Evolutionary conservation across 257 asterid genomes (phyloP).

Genomic region (Nicotiana undulata): DNA sequence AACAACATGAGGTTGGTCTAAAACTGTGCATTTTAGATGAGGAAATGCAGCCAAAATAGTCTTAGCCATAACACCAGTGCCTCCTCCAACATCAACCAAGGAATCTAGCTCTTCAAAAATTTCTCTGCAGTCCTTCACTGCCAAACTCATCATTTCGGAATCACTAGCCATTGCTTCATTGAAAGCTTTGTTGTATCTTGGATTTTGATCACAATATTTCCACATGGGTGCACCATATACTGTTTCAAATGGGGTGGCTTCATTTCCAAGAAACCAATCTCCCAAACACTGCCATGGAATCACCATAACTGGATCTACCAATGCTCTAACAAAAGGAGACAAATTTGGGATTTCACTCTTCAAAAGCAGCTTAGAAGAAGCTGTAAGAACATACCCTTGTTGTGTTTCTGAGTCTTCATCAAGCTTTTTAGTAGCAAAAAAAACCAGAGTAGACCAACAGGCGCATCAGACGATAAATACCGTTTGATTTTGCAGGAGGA

Average conservation of each 20-base stretch:
- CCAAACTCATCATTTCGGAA: constrained; percentile 13
- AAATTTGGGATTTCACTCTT: constrained; percentile 1
- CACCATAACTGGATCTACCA: background rate
- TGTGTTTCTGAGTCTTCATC: background rate
- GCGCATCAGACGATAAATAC: constrained; percentile 16
- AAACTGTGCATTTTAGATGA: constrained; percentile 3
- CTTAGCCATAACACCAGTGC: constrained; percentile 15
- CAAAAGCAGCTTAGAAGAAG: constrained; percentile 9
- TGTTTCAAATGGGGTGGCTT: constrained; percentile 10
- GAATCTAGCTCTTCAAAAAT: constrained; percentile 19
- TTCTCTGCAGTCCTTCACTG: constrained; percentile 6
- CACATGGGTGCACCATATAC: constrained; percentile 8
- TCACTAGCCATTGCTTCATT: constrained; percentile 32
- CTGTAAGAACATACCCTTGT: constrained; percentile 20
- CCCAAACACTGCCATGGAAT: constrained; percentile 14
- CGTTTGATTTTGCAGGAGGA: constrained; percentile 6
- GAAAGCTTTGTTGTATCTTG: constrained; percentile 8
- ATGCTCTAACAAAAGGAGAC: background rate
- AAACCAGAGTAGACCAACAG: constrained; percentile 10
- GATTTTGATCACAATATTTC: constrained; percentile 3
- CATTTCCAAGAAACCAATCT: constrained; percentile 17
- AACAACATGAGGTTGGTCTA: constrained; percentile 17
- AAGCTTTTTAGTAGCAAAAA: constrained; percentile 7
- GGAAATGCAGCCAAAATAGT: constrained; percentile 9
- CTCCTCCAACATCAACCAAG: constrained; percentile 27